These are phyloP conservation scores for Vigna angularis DNA, from an alignment of 306 rosid species.

Conservation along the genomic window DNA sequence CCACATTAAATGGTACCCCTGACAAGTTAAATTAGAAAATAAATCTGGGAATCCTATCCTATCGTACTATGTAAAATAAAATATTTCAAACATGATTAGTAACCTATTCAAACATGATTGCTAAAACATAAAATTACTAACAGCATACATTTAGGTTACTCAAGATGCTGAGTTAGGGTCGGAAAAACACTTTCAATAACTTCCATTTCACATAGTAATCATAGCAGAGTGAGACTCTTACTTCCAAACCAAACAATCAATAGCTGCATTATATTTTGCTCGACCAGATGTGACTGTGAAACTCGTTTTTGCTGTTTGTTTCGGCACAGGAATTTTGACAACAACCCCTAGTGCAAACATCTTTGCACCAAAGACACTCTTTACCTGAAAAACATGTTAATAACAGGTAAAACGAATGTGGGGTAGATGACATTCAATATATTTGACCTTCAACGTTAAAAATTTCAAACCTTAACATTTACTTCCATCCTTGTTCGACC, in stretches of 20 bases:
- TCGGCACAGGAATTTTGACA: conserved; percentile 91
- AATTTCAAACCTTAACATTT: conserved; percentile 77
- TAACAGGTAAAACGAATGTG: conserved; percentile 30
- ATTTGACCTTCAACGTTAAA: conserved; percentile 31
- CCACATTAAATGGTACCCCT: background rate
- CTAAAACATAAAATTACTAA: background rate
- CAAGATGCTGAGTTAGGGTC: background rate
- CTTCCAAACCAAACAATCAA: conserved; percentile 97
- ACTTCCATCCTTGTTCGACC: conserved; percentile 97
- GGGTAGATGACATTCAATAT: conserved; percentile 10
- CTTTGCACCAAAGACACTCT: conserved; percentile 90
- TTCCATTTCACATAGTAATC: conserved; percentile 6
- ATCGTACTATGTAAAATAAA: conserved; percentile 4
- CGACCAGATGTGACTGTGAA: conserved; percentile 93
- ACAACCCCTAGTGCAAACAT: conserved; percentile 98
- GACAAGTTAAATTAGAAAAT: background rate
- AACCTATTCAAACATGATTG: background rate
- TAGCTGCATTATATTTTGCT: conserved; percentile 88
- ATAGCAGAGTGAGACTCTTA: conserved; percentile 52
- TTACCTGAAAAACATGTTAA: conserved; percentile 63
- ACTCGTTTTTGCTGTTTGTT: conserved; percentile 89
- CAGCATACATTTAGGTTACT: conserved; percentile 5
- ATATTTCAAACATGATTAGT: background rate
- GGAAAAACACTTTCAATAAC: conserved; percentile 13
- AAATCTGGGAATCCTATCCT: conserved; percentile 1